These are phyloP conservation scores for Leucoagaricus sp. DNA, from an alignment of 1,284 basidiomycete species.

Conservation along the genomic window DNA sequence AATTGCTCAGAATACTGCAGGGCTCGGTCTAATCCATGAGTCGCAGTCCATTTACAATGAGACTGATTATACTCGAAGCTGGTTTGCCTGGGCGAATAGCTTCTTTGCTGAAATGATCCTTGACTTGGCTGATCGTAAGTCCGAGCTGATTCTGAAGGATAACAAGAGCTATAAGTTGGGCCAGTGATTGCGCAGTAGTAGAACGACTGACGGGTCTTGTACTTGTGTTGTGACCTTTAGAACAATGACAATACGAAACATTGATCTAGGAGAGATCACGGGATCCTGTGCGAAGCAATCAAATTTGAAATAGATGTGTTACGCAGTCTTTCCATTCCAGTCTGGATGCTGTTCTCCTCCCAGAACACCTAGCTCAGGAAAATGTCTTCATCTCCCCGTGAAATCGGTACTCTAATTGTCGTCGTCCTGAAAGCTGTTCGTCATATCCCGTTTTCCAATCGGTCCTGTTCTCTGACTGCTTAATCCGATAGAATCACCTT, in stretches of 20 bases:
- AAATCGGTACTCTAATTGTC: conserved; percentile 93
- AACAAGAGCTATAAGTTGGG: conserved; percentile 55
- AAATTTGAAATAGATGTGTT: not conserved
- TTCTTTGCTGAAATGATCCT: conserved; percentile 81
- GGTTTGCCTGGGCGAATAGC: conserved; percentile 85
- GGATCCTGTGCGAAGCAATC: conserved; percentile 6
- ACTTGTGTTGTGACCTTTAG: too few species aligned
- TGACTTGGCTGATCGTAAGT: conserved; percentile 74
- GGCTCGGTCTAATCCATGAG: conserved; percentile 79
- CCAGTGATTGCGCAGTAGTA: conserved; percentile 18
- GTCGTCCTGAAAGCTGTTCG: conserved; percentile 95
- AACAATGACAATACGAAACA: too few species aligned
- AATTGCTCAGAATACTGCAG: conserved; percentile 59
- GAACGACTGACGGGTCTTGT: not conserved
- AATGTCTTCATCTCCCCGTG: conserved; percentile 62
- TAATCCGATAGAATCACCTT: conserved; percentile 75
- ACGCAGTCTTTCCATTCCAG: not conserved
- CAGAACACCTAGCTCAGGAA: conserved; percentile 19
- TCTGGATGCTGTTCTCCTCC: conserved; percentile 22
- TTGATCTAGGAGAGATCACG: conserved; percentile 11
- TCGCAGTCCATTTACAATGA: conserved; percentile 64
- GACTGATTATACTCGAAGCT: conserved; percentile 66
- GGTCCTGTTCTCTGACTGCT: conserved; percentile 23
- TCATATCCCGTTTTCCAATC: conserved; percentile 26
- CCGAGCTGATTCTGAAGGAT: conserved; percentile 60